Base-by-base conservation (phyloP, 306 rosid genomes). In the Medicago arabica region DNA sequence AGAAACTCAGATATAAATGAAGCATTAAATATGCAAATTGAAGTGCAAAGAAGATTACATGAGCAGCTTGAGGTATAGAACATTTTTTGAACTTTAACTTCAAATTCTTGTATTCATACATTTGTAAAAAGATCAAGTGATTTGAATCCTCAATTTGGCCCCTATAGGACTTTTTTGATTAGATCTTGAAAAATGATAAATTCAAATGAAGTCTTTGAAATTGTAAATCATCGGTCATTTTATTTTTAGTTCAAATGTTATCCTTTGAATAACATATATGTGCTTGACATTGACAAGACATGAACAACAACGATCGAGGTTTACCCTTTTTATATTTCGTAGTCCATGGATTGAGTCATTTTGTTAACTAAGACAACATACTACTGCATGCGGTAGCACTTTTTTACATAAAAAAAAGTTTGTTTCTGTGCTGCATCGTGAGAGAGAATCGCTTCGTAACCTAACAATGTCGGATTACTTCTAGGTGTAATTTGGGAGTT, bases 21-120 rank as follows among this genome's bases (percentile, higher is more conserved):
- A 75, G 86, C 97, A 7, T 84, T 93, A 51, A 88, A 91, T 15
- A 86, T 93, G 93, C 97, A 93, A 80, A 88, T 93, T 46, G 98
- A 89, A 83, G 98, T 93, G 19, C 96, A 93, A 68, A 90, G 90
- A 89, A 89, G 93, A 83, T 77, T 90, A 25, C 98, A 91, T 49
- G 93, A 93, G 66, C 98, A 93, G 71, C 95, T 93, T 23, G 97
- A 93, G 98, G 97, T 90, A 89, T 18, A 69, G 8, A 8, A 57
- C 28, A 46, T 59, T 17, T 39, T 39, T 38, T 47, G 60, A 75
- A 63, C 31, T 53, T 74, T 31, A 51, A 53, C 65, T 40, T 62
- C 19, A 36, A 50, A 36, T 55, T 18, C 31, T 10, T 8, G 16
- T 59, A n/a, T 2, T 8, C 18, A 17, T 40, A 21, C 41, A 47